Percentiles rank a stretch among this genome's conserved stretches.
Evolutionary conservation across 352 stramenopile genomes (phyloP).

Genomic region (Pythium volutum): DNA sequence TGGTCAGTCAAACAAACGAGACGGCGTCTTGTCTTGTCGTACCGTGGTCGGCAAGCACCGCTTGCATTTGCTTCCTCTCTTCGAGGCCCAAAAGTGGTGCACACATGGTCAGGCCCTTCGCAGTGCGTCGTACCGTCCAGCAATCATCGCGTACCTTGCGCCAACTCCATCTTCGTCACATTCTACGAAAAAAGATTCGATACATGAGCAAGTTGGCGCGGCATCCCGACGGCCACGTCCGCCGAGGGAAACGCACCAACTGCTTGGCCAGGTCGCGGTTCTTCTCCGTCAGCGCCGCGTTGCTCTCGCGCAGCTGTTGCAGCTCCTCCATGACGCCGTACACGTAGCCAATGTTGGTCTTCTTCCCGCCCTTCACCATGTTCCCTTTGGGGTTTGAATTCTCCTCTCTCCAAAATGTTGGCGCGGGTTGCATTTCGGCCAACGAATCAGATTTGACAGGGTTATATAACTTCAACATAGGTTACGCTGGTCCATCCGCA

Average conservation of each 20-base stretch:
- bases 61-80: conserved; percentile 11
- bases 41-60: conserved; percentile 19
- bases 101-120: background rate
- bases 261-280: conserved; percentile 66
- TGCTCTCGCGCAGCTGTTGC: conserved; percentile 47
- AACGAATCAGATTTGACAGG: conserved; percentile 20
- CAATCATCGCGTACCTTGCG: conserved; percentile 25
- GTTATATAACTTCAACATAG: conserved; percentile 23
- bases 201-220: background rate
- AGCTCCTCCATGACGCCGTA: conserved; percentile 67
- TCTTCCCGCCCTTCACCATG: conserved; percentile 25
- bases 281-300: conserved; percentile 40
- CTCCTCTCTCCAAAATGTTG: conserved; percentile 1
- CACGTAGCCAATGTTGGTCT: conserved; percentile 40
- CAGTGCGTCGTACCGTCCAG: background rate
- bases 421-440: background rate
- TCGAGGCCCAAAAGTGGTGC: too few relatives aligned
- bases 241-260: conserved; percentile 32
- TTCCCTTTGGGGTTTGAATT: background rate
- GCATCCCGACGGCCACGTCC: background rate
- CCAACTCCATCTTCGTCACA: conserved; percentile 49
- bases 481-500: background rate
- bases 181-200: conserved; percentile 32
- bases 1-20: background rate
- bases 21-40: background rate